Base-by-base conservation (phyloP, 2,329 filamentous ascomycete genomes). In the Gaeumannomyces tritici region DNA sequence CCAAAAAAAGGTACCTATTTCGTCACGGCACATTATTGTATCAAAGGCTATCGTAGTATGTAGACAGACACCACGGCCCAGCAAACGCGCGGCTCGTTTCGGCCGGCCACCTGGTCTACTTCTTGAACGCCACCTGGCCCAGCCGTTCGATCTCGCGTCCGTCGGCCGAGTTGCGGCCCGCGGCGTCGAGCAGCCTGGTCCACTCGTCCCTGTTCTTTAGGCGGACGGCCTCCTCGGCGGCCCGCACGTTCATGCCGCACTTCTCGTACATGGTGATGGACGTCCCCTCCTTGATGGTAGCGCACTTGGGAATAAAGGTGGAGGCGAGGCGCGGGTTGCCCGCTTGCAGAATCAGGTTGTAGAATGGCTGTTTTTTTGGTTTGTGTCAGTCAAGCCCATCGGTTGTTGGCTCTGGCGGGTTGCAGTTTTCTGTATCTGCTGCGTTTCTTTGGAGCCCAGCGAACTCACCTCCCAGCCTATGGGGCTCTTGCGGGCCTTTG, bases 181-280 rank as follows among this genome's bases (percentile, higher is more conserved):
- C 92, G 66, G 89, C 91, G 63, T 84, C 83, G 67, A 91, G 80
- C 66, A 98, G 76, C 61, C 86, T 80, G 68, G 89, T 84, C 75
- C 96, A 86, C n/a, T 87, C 78, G 68, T 87, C 88, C 59, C 85
- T 79, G 72, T 99, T 90, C 74, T 90, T 96, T 64, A 84, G 81
- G 76, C 87, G 91, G 64, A 92, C 82, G 3, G 95, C 93, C 77
- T 98, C 95, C 76, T 98, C 93, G 4, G 89, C 95, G 2, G 95
- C 95, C 76, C 91, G 92, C 31, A 89, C 83, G 57, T 91, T 80
- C 86, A 96, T 85, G 24, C 93, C 93, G 73, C 95, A 98, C 76
- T 96, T 96, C 69, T 96, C 87, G 83, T 93, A 99, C 93, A 99
- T 97, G 67, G 89, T 84, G 62, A 96, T 88, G 4, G 88, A 80